Evolutionary conservation across 805 yeast genomes (phyloP), one percentile per base, ranked within the genome.

Genomic region (Saccharomycopsis sp.): DNA sequence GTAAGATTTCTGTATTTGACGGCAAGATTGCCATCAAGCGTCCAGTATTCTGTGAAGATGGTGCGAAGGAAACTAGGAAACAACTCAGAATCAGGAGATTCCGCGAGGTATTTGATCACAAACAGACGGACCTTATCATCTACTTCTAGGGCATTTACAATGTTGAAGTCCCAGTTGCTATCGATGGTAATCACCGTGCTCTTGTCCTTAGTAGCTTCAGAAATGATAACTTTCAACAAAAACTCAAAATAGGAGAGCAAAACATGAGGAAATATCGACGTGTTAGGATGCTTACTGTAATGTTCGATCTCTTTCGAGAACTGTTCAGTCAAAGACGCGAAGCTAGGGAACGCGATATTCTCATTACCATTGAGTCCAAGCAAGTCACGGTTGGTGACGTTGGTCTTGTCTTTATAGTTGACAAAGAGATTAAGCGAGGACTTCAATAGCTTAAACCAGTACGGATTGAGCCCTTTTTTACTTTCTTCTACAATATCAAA

Each of bases 401-500:
- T 61, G 0, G 78, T 73, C 52, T 75, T 76, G 56, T 59, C 20
- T 17, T 44, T 44, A 17, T 44, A 44, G 19, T 44, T 19, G 22
- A 56, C 56, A 44, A 34, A 59, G n/a, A 57, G 60, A 14, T 62
- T 59, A 2, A 58, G 15, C 2, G 82, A 71, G 0, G 86, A 74
- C 55, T 73, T 78, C 38, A 75, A 70, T 2, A 85, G 71, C 52
- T 78, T 79, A 67, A 84, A 87, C 89, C 92, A 86, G 68, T 87
- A 81, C 0, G 97, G 97, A 69, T 90, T 84, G 29, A 93, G 72
- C 0, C 97, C 97, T 62, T 82, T 83, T 3, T 69, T 70, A 0
- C 97, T 86, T 68, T 90, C 97, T 65, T 90, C 96, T 1, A 85
- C 74, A 0, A 89, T 83, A 64, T 89, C 96, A 1, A 88, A 76